Evolutionary conservation across 495 filamentous ascomycete species (phyloP), one percentile per base, ranked within the genome.

Genomic region (Trichocladium uniseriatum): DNA sequence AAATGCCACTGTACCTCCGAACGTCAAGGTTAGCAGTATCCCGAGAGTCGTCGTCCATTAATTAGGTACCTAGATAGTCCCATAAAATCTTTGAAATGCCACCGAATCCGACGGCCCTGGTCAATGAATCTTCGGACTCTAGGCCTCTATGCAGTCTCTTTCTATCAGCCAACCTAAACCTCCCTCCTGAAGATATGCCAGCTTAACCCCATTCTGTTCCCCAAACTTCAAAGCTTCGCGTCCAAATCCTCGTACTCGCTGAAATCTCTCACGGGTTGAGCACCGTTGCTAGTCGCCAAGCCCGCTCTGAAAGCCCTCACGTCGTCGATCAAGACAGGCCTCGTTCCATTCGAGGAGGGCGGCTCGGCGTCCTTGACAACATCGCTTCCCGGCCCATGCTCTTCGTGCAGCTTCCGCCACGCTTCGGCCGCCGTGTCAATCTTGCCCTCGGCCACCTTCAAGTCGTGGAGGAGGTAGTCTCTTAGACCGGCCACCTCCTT

Each of bases 181-280:
- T 27, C 24, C 24, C 24, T 27, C 24, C 24, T 27, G n/a, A n/a
- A n/a, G n/a, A n/a, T n/a, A n/a, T n/a, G n/a, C n/a, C n/a, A n/a
- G n/a, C n/a, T n/a, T n/a, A n/a, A n/a, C n/a, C n/a, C n/a, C n/a
- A n/a, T n/a, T n/a, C n/a, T n/a, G n/a, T n/a, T n/a, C n/a, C n/a
- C n/a, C 31, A 32, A 11, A 4, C 31, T 19, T 49, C 36, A 62
- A 15, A 92, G 77, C 69, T 92, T 92, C 11, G 84, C 66, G 43
- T 82, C 84, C 53, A 81, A 67, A 51, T 95, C 89, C 65, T 91
- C 86, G 59, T 84, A 95, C 49, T 87, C 86, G 53, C 70, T 84
- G 41, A 96, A 69, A 59, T 88, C 80, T 45, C 70, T 78, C n/a
- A 87, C 75, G 1, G 89, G 78, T 45, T 72, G 74, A 1, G 88